Evolutionary conservation across 306 rosid genomes (phyloP), one percentile per base, ranked within the genome.

Genomic region (Leucaena leucocephala): DNA sequence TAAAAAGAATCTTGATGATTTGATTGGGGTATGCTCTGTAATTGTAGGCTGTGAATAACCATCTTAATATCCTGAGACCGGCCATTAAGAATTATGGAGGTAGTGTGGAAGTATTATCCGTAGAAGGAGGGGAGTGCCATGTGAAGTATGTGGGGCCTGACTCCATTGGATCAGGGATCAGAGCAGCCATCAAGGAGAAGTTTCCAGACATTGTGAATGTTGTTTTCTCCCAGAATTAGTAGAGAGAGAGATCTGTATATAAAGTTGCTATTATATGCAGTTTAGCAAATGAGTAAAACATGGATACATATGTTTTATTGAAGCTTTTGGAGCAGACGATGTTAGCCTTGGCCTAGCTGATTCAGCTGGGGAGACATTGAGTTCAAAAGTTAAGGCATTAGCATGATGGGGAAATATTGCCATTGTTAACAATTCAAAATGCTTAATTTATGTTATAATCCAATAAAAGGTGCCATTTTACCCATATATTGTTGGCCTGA

Each of bases 31-130:
- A 12, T 78, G 71, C 19, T 74, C 54, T 74, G 58, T 5, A 54
- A 76, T 27, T 77, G 84, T 76, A 95, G 98, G 96, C 92, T 3
- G 98, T 95, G 82, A 86, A 93, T 81, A 82, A 82, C 78, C 98
- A 95, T 84, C 89, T 95, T 2, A 91, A 93, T 86, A 85, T 91
- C 78, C 50, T 93, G 91, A 90, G 98, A 79, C 96, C 98, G 6
- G 99, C 99, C 62, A 90, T 95, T 27, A 93, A 88, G 86, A 95
- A 93, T 81, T 95, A 63, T 35, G 98, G 98, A 9, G 98, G 98
- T 65, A 90, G 93, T 4, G 99, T 95, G 79, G 84, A 93, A 79
- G 98, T 95, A 36, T 54, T 93, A 49, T 84, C 97, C 1, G 86
- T 93, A 54, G 90, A 85, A 81, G 91, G 88, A 0, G 92, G 81